Evolutionary conservation across 2,329 filamentous ascomycete genomes (phyloP).

Genomic region (Podosphaera xanthii): DNA sequence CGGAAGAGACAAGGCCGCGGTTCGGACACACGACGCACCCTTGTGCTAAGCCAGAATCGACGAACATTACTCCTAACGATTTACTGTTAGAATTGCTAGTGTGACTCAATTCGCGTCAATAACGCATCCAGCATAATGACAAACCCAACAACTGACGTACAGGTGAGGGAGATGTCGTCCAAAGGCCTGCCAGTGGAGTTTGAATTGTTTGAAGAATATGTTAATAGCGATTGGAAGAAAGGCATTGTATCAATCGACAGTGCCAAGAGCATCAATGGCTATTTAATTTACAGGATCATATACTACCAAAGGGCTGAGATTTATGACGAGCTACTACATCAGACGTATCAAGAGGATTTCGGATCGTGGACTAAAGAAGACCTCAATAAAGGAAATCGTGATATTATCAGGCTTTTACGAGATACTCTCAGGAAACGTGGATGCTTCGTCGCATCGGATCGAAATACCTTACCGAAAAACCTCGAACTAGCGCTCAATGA

Average conservation of each 20-base stretch:
- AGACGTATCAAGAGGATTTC: not conserved
- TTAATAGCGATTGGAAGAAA: too few species aligned
- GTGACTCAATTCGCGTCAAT: not conserved
- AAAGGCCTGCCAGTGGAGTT: not conserved
- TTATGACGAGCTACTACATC: not conserved
- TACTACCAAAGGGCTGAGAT: too few species aligned
- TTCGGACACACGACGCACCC: slow-evolving; percentile 1
- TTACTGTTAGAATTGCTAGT: not conserved
- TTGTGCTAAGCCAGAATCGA: not conserved
- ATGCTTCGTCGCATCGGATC: not conserved
- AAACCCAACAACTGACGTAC: not conserved
- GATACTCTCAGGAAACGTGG: not conserved
- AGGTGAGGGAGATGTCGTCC: not conserved
- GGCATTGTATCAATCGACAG: too few species aligned
- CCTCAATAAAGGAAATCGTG: not conserved
- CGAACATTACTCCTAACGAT: not conserved
- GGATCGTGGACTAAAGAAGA: not conserved
- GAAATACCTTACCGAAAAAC: not conserved
- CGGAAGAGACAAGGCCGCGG: not conserved
- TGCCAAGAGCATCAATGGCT: too few species aligned
- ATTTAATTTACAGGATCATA: too few species aligned
- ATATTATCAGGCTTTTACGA: not conserved
- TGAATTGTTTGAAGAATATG: too few species aligned
- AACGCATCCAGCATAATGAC: not conserved
- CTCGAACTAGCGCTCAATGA: not conserved